Conservation (phyloP, 75 land plant species). For the Picea sitchensis region DNA sequence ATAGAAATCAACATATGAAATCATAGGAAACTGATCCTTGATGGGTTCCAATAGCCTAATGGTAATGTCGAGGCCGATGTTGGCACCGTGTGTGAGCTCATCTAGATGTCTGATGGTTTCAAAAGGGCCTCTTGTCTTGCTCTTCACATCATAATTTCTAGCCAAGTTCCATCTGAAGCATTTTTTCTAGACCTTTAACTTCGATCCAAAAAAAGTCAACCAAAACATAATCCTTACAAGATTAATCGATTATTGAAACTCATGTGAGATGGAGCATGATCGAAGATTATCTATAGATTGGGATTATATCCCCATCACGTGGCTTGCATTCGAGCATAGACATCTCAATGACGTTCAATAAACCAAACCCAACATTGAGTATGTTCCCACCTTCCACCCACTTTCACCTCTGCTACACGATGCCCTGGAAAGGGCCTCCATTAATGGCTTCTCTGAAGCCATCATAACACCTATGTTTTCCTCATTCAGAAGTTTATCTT, state of each 20-base stretch:
- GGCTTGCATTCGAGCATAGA: conserved; percentile 80
- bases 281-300: conserved; percentile 73
- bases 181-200: neutral
- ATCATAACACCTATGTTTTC: conserved; percentile 96
- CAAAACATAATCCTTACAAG: neutral
- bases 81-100: conserved; percentile 77
- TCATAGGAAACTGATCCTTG: conserved; percentile 78
- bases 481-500: conserved; percentile 76
- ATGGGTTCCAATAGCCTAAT: conserved; percentile 70
- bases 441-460: conserved; percentile 72
- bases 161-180: conserved; percentile 84
- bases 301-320: conserved; percentile 84
- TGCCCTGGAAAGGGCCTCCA: conserved; percentile 16
- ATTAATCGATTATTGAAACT: neutral
- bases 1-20: conserved; percentile 84
- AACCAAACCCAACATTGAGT: conserved; percentile 93
- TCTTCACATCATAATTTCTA: conserved; percentile 75
- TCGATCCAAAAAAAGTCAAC: neutral
- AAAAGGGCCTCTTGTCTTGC: conserved; percentile 90
- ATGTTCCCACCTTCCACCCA: conserved; percentile 33
- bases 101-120: conserved; percentile 62
- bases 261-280: conserved; percentile 85
- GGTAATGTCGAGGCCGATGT: conserved; percentile 87
- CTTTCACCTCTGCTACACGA: conserved; percentile 40
- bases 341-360: conserved; percentile 97